Percentiles rank a stretch among this genome's conserved stretches.
phyloP scores from a whole-genome alignment of 73 alveolate species.

The Paramecium primaurelia region DNA sequence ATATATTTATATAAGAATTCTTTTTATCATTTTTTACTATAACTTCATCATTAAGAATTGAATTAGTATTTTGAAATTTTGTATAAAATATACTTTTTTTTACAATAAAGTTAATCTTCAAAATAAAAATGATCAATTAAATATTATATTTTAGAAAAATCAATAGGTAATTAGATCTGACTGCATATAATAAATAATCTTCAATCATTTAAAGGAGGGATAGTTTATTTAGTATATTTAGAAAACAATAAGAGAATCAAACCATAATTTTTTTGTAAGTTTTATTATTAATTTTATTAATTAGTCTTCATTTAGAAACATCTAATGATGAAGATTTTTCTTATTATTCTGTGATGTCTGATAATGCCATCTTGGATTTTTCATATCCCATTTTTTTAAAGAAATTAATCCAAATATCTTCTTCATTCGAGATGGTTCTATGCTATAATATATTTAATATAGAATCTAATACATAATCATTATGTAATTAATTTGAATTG shows the following conservation, averaged over 20 bases:
- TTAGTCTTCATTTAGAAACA: neutral
- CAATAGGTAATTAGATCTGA: no score
- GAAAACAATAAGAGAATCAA: neutral
- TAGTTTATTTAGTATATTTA: no score
- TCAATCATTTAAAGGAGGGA: neutral
- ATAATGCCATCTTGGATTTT: neutral
- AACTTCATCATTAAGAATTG: no score
- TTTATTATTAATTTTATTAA: neutral
- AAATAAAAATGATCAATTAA: no score
- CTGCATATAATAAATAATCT: neutral
- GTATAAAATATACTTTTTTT: no score
- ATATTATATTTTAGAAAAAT: no score
- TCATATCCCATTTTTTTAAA: neutral
- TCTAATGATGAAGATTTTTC: neutral
- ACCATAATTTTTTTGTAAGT: neutral
- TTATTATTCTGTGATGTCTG: neutral
- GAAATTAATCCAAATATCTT: neutral
- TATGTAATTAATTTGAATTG: neutral
- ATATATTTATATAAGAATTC: no score
- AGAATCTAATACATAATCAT: neutral
- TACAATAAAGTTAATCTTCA: no score
- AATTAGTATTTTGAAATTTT: no score
- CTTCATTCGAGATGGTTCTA: constrained; percentile 20
- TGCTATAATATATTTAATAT: neutral
- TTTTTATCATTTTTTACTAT: no score